phyloP scores from a whole-genome alignment of 106 monocot genomes.

The Triglochin maritima region DNA sequence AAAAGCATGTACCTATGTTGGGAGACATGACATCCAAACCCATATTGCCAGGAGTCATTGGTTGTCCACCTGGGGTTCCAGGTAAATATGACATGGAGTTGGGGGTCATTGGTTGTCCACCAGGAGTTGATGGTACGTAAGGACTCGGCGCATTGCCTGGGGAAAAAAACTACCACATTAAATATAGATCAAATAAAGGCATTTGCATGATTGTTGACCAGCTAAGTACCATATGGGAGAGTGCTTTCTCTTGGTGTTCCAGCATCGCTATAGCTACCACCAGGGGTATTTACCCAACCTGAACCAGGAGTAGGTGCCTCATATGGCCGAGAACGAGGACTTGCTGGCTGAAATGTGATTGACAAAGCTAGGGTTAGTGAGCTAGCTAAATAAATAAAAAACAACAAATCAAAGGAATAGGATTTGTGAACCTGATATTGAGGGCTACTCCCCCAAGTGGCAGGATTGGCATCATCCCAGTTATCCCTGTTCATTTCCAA shows the following conservation, averaged over 20 bases:
- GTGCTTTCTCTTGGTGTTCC: constrained; percentile 68
- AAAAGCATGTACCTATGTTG: constrained; percentile 29
- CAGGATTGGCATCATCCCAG: constrained; percentile 97
- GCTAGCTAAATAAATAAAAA: constrained; percentile 3
- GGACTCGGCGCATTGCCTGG: constrained; percentile 89
- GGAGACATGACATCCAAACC: constrained; percentile 97
- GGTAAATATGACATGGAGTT: constrained; percentile 80
- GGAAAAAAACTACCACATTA: background rate
- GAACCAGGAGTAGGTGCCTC: constrained; percentile 96
- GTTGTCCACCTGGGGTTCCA: constrained; percentile 95
- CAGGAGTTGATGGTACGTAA: constrained; percentile 92
- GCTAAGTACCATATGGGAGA: constrained; percentile 45
- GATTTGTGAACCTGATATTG: constrained; percentile 57
- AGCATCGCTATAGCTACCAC: constrained; percentile 71
- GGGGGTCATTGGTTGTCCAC: constrained; percentile 93
- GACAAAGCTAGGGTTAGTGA: background rate
- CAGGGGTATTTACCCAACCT: constrained; percentile 95
- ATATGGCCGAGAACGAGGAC: constrained; percentile 69
- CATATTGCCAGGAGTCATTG: constrained; percentile 96
- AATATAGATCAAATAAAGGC: background rate
- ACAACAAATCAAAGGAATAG: background rate
- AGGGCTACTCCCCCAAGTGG: constrained; percentile 83
- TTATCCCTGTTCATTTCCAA: constrained; percentile 42
- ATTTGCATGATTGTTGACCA: background rate
- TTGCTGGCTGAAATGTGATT: constrained; percentile 44